Evolutionary conservation across 345 rosid species (phyloP).

Genomic region (Nephelium lappaceum): DNA sequence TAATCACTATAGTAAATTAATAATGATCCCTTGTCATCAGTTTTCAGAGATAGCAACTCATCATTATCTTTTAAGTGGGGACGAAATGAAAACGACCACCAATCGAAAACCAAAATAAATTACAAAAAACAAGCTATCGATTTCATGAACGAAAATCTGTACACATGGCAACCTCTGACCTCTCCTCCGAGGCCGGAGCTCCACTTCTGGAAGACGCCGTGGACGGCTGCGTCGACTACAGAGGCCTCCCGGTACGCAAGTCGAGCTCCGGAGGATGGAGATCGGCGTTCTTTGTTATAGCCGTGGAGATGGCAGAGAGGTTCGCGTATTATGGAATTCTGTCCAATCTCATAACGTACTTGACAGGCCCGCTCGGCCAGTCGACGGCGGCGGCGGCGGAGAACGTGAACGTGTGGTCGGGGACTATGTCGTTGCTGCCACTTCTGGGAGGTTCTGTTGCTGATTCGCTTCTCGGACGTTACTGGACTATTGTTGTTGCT

Average conservation of each 20-base stretch:
- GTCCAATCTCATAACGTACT: slow-evolving; percentile 39
- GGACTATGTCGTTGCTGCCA: slow-evolving; percentile 43
- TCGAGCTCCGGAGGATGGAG: slow-evolving; percentile 46
- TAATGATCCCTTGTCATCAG: too few species aligned
- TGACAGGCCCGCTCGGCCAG: too few species aligned
- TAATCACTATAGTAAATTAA: too few species aligned
- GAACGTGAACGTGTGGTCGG: slow-evolving; percentile 4
- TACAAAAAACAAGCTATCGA: too few species aligned
- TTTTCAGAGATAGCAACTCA: too few species aligned
- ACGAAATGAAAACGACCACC: too few species aligned
- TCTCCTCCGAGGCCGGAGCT: neutral
- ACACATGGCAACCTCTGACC: neutral
- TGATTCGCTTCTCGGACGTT: slow-evolving; percentile 49
- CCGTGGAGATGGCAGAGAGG: slow-evolving; percentile 50
- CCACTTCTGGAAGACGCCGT: slow-evolving; percentile 28
- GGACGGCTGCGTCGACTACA: slow-evolving; percentile 35
- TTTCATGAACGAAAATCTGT: too few species aligned
- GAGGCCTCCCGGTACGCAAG: slow-evolving; percentile 31
- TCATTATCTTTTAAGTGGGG: too few species aligned
- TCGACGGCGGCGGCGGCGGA: too few species aligned
- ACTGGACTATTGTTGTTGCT: slow-evolving; percentile 46
- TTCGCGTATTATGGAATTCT: slow-evolving; percentile 43
- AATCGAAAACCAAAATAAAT: too few species aligned
- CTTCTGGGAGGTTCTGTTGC: slow-evolving; percentile 52
- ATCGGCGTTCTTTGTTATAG: slow-evolving; percentile 50